phyloP scores from a whole-genome alignment of 2,329 filamentous ascomycete genomes.

The Xylariaceae sp. region DNA sequence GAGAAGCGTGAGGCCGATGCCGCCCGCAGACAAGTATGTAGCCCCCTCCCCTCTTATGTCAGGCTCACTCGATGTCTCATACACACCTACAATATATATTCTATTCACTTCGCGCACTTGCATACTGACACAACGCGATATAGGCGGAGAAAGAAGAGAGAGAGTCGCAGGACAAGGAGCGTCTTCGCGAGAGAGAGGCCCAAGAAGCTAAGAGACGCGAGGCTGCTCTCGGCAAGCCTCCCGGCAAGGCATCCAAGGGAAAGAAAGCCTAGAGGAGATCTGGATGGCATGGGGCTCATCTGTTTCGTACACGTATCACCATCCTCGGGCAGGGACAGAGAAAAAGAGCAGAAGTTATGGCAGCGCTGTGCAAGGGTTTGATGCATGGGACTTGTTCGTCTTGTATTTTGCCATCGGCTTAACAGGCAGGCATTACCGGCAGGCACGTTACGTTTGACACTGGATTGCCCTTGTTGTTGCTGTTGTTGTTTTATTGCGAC shows the following conservation, averaged over 20 bases:
- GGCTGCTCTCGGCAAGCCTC: slow-evolving; percentile 41
- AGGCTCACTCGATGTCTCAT: neutral
- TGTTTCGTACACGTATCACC: neutral
- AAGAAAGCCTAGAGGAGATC: slow-evolving; percentile 33
- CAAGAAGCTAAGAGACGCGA: slow-evolving; percentile 52
- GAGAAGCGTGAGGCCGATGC: slow-evolving; percentile 83
- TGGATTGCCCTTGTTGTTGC: no score
- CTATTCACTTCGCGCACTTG: neutral
- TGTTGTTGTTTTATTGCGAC: no score
- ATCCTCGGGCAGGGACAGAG: neutral
- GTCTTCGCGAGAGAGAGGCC: slow-evolving; percentile 47
- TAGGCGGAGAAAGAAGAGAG: slow-evolving; percentile 55
- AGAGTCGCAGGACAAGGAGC: slow-evolving; percentile 46
- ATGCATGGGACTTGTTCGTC: no score
- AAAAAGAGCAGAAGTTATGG: neutral
- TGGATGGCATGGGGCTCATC: neutral
- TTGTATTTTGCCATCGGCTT: no score
- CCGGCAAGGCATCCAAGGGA: slow-evolving; percentile 36
- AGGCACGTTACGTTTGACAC: no score
- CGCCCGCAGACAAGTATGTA: slow-evolving; percentile 69
- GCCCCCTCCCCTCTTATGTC: neutral
- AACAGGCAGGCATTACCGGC: no score
- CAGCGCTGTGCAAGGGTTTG: no score
- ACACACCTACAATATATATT: neutral
- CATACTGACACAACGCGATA: slow-evolving; percentile 22